Evolutionary conservation across 225 moss, liverwort and hornwort species (phyloP).

Genomic region (Lunularia cruciata): DNA sequence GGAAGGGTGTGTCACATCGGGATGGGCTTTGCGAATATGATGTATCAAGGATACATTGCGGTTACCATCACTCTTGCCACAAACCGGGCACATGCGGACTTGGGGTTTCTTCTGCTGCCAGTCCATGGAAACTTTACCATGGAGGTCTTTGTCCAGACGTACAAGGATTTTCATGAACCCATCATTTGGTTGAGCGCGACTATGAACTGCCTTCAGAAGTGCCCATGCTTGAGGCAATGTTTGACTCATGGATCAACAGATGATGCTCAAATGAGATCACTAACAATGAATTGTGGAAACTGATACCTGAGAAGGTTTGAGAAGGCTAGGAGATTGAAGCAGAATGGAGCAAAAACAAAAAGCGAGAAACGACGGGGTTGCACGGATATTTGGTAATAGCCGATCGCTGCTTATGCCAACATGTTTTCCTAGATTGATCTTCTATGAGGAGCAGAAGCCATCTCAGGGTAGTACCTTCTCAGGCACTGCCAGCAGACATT

Average conservation of each 20-base stretch:
- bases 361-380: too few species aligned
- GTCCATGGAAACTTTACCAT: conserved; percentile 83
- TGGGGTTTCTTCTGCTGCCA: conserved; percentile 64
- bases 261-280: too few species aligned
- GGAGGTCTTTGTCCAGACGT: conserved; percentile 60
- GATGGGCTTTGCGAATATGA: conserved; percentile 69
- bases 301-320: too few species aligned
- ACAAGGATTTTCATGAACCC: conserved; percentile 94
- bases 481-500: too few species aligned
- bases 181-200: conserved; percentile 82
- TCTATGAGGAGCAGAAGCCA: too few species aligned
- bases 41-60: conserved; percentile 69
- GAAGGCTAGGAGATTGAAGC: too few species aligned
- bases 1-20: conserved; percentile 48
- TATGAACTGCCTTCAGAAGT: conserved; percentile 69
- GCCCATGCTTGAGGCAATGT: conserved; percentile 86
- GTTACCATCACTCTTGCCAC: conserved; percentile 69
- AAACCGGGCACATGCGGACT: conserved; percentile 77
- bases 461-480: too few species aligned
- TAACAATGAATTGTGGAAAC: too few species aligned
- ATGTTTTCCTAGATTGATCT: too few species aligned
- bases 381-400: too few species aligned
- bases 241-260: conserved; percentile 49
- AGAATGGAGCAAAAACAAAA: too few species aligned
- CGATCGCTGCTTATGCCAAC: too few species aligned